Base-by-base conservation (phyloP, 108 stramenopile genomes). In the Cyclotella atomus region DNA sequence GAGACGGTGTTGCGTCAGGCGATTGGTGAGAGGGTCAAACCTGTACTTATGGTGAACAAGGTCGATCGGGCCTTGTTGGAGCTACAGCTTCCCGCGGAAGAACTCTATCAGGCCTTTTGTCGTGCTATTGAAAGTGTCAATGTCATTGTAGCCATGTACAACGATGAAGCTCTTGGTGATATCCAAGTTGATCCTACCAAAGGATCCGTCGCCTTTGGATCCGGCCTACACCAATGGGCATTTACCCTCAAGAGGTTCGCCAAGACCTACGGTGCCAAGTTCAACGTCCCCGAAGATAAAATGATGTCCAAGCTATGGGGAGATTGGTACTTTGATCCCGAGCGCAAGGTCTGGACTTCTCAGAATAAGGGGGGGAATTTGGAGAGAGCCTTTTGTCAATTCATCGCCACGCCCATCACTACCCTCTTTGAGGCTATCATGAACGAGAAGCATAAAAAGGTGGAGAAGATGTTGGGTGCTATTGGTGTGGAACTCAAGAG, bases 221-320 rank as follows among this genome's bases (percentile, higher is more conserved):
- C 97, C 75, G 99, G 99, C 85, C 95, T 99, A 59, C 99, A 99
- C 88, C 98, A 99, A 79, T 99, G 99, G 99, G 99, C 98, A 33
- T 99, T 99, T 91, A 99, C 99, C 72, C 85, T 99, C 49, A 98
- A 99, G 97, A 89, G 94, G 68, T 99, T 99, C 72, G 99, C 98
- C 75, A 89, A 86, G 83, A 97, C 97, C 43, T 99, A 99, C 85
- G 97, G 96, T 45, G 93, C 92, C 55, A 99, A 99, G 91, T 99
- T 99, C 87, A 90, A 91, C 54, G 97, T 95, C 69, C 87, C 95
- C 35, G 97, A 97, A 76, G 90, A 94, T 20, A 98, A 98, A 88
- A 99, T 99, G 98, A 97, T 97, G 95, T 56, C 82, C 62, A 98
- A 98, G 91, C 97, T 99, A 57, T 99, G 99, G 99, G 99, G 98